Conservation (phyloP, 2,329 filamentous ascomycete genomes). For the Aspergillus novoparasiticus region DNA sequence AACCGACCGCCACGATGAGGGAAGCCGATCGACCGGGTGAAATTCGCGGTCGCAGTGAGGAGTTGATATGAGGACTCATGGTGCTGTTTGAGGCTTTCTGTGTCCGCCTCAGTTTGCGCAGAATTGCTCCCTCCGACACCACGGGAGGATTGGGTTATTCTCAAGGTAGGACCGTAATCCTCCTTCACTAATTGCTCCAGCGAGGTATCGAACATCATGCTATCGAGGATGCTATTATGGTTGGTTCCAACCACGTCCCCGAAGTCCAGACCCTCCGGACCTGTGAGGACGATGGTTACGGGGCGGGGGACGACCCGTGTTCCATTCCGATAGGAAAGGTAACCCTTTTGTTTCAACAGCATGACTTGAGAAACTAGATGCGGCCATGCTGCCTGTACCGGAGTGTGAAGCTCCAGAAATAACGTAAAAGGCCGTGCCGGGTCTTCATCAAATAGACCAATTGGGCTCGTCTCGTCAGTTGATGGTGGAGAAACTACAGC, state of each 20-base stretch:
- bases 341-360: conserved; percentile 22
- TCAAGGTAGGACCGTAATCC: neutral
- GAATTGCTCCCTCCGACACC: neutral
- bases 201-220: conserved; percentile 18
- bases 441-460: conserved; percentile 16
- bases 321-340: conserved; percentile 28
- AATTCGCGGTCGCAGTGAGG: conserved; percentile 18
- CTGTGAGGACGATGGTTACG: conserved; percentile 29
- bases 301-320: conserved; percentile 21
- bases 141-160: neutral
- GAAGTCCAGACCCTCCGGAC: neutral
- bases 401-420: conserved; percentile 26
- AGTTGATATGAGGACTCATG: neutral
- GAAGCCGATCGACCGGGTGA: conserved; percentile 14
- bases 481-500: neutral
- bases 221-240: neutral
- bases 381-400: conserved; percentile 20
- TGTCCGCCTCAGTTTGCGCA: neutral
- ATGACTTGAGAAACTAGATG: conserved; percentile 23
- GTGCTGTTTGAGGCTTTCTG: neutral
- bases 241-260: neutral
- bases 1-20: conserved; percentile 20
- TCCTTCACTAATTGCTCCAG: neutral
- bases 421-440: conserved; percentile 24
- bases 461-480: neutral